A percentile compares a stretch with the other conserved stretches of the same genome.
phyloP scores from a whole-genome alignment of 2,329 filamentous ascomycete genomes.

The Xylariaceae sp. region DNA sequence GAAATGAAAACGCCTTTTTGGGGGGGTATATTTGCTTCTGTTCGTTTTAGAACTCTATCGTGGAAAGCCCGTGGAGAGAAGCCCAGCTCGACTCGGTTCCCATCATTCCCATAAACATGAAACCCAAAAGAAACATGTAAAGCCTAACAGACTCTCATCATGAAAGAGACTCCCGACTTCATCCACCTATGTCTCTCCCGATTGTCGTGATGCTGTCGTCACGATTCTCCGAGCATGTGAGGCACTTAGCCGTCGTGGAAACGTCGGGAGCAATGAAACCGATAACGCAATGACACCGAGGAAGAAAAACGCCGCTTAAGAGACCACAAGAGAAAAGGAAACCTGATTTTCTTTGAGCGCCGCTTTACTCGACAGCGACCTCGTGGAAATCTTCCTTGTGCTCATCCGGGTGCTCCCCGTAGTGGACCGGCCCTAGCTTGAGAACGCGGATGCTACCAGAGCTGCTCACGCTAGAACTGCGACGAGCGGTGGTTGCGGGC shows the following conservation, averaged over 20 bases:
- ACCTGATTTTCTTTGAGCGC: slow-evolving; percentile 65
- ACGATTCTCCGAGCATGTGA: not conserved
- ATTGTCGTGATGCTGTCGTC: not conserved
- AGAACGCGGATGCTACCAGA: slow-evolving; percentile 47
- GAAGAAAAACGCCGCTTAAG: slow-evolving; percentile 25
- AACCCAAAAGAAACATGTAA: not conserved
- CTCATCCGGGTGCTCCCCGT: slow-evolving; percentile 53
- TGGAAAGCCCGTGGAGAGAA: not conserved
- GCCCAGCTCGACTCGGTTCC: not conserved
- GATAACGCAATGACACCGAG: slow-evolving; percentile 8
- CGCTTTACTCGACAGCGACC: slow-evolving; percentile 47
- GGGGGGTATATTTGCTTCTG: not conserved
- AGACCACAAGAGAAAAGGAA: slow-evolving; percentile 46
- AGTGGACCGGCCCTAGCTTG: slow-evolving; percentile 61
- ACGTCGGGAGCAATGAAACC: not conserved
- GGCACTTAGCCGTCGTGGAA: not conserved
- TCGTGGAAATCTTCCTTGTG: slow-evolving; percentile 54
- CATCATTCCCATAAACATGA: not conserved
- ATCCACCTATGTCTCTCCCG: not conserved
- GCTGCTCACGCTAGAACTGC: slow-evolving; percentile 52
- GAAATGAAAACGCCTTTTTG: not conserved
- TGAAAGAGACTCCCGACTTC: not conserved
- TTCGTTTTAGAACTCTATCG: not conserved
- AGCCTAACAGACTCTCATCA: not conserved
- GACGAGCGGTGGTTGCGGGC: slow-evolving; percentile 35